Percentiles rank a stretch among this genome's conserved stretches.
Evolutionary conservation across 805 yeast genomes (phyloP).

Genomic region (Barnettozyma wickerhamii): DNA sequence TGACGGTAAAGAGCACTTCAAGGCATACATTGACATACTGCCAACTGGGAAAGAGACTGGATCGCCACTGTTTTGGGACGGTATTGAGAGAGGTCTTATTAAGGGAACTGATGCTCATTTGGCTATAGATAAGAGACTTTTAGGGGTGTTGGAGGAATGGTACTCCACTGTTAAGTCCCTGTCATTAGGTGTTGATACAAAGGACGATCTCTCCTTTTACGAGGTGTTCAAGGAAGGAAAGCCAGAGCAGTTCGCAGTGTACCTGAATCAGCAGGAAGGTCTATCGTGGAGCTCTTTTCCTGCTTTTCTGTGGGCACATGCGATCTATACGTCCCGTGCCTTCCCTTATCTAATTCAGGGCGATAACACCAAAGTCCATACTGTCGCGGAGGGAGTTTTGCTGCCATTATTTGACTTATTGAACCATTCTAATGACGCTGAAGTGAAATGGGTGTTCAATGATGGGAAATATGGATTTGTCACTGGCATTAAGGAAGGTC

Average conservation of each 20-base stretch:
- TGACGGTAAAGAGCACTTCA: constrained; percentile 23
- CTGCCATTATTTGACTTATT: constrained; percentile 75
- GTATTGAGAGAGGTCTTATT: constrained; percentile 44
- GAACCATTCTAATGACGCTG: constrained; percentile 61
- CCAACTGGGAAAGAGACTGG: constrained; percentile 42
- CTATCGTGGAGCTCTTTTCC: constrained; percentile 59
- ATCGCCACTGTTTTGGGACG: constrained; percentile 67
- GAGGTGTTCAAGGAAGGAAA: constrained; percentile 19
- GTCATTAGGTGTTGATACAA: constrained; percentile 15
- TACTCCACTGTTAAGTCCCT: constrained; percentile 23
- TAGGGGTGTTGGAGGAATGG: constrained; percentile 59
- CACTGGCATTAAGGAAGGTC: constrained; percentile 33
- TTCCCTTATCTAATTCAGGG: constrained; percentile 50
- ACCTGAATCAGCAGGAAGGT: constrained; percentile 19
- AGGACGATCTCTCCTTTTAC: constrained; percentile 27
- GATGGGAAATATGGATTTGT: constrained; percentile 37
- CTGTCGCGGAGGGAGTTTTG: constrained; percentile 57
- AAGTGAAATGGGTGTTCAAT: constrained; percentile 57
- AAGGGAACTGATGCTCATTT: constrained; percentile 69
- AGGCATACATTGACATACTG: constrained; percentile 44
- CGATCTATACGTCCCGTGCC: constrained; percentile 70
- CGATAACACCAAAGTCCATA: constrained; percentile 25
- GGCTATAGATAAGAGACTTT: constrained; percentile 44
- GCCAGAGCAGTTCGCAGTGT: constrained; percentile 23
- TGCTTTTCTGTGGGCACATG: constrained; percentile 71